phyloP scores from a whole-genome alignment of 2,329 filamentous ascomycete species.

The Exophiala oligosperma region DNA sequence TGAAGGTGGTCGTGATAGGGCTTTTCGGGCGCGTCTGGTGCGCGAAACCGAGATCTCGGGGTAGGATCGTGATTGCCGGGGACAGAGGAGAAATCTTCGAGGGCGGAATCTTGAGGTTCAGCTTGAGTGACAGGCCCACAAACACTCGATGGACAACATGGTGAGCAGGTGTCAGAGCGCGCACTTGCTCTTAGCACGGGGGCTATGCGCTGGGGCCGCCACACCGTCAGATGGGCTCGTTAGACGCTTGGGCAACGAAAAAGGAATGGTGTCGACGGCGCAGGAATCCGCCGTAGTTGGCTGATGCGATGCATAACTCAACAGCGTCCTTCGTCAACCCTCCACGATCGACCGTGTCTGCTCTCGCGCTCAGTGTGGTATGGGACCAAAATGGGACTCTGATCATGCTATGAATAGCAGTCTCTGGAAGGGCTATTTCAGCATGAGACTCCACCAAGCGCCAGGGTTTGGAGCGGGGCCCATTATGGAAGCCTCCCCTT shows the following conservation, averaged over 20 bases:
- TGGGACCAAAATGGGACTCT: constrained; percentile 2
- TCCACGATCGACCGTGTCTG: not conserved
- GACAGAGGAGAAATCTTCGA: not conserved
- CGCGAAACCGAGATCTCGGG: not conserved
- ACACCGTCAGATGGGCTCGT: not conserved
- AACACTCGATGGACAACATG: not conserved
- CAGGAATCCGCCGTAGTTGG: not conserved
- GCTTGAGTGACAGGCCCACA: not conserved
- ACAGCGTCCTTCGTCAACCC: not conserved
- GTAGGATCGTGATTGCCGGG: not conserved
- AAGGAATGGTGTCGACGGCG: not conserved
- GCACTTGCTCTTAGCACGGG: not conserved
- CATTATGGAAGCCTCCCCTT: not conserved
- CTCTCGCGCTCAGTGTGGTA: constrained; percentile 4
- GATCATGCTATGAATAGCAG: constrained; percentile 2
- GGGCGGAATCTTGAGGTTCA: not conserved
- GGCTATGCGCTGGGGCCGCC: not conserved
- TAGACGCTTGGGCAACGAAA: not conserved
- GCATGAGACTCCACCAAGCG: not conserved
- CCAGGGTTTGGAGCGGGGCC: not conserved
- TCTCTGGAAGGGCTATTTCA: not conserved
- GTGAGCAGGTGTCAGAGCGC: not conserved
- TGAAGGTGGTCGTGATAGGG: not conserved
- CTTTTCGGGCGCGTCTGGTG: not conserved
- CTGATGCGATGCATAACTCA: constrained; percentile 5